Percentiles rank a stretch among this genome's conserved stretches.
These are phyloP conservation scores for Umbilicus rupestris DNA, from an alignment of 164 flowering plant species.

Conservation along the genomic window DNA sequence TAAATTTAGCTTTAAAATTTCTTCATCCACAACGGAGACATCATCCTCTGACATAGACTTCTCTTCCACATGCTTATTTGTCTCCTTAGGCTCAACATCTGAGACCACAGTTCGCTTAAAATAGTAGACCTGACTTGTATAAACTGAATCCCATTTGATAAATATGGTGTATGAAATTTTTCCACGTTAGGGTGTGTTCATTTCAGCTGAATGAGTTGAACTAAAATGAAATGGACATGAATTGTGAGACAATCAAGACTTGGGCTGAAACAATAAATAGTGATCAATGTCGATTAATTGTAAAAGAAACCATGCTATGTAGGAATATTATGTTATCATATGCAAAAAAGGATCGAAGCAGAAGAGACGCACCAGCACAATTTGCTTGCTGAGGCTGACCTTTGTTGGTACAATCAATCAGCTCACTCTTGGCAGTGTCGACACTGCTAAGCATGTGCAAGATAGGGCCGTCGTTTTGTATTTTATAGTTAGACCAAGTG, in stretches of 20 bases:
- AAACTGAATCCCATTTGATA: too few species aligned
- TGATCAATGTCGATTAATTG: too few species aligned
- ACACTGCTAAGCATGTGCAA: background rate
- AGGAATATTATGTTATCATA: background rate
- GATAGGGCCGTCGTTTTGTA: too few species aligned
- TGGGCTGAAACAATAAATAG: too few species aligned
- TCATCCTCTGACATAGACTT: conserved; percentile 11
- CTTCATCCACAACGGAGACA: conserved; percentile 10
- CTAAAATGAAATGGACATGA: too few species aligned
- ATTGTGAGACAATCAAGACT: too few species aligned
- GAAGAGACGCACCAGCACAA: background rate
- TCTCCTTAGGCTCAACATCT: conserved; percentile 14
- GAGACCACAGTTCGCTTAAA: conserved; percentile 1
- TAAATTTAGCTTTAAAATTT: conserved; percentile 10
- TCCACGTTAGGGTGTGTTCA: too few species aligned
- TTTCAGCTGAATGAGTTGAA: too few species aligned
- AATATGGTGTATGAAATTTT: too few species aligned
- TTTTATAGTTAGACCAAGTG: background rate
- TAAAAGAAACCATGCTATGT: background rate
- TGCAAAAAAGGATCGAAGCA: background rate
- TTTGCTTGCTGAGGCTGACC: background rate
- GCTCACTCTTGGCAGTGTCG: background rate
- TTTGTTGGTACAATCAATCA: background rate
- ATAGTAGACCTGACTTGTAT: too few species aligned
- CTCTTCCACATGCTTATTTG: conserved; percentile 13